These are phyloP conservation scores for Asterophora lycoperdoides DNA, from an alignment of 768 basidiomycete species.

Conservation along the genomic window DNA sequence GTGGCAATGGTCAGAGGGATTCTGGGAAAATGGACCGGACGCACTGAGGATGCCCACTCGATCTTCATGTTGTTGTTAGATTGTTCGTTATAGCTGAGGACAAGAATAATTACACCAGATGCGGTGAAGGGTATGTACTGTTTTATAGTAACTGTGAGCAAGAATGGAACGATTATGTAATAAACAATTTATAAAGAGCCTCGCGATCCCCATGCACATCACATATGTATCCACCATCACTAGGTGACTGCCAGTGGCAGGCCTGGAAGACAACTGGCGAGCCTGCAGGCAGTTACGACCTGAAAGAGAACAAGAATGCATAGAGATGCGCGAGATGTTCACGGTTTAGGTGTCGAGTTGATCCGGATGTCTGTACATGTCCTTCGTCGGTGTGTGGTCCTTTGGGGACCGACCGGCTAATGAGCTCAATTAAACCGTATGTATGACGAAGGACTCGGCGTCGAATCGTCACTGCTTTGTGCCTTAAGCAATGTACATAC, in stretches of 20 bases:
- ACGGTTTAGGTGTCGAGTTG: neutral
- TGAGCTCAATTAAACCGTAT: neutral
- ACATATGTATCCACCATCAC: constrained; percentile 5
- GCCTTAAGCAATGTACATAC: neutral
- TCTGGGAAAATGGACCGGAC: constrained; percentile 6
- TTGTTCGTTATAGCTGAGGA: constrained; percentile 2
- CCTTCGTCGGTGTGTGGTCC: neutral
- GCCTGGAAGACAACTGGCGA: neutral
- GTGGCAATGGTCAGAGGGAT: neutral
- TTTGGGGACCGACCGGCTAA: neutral
- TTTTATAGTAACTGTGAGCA: constrained; percentile 10
- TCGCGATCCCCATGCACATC: constrained; percentile 13
- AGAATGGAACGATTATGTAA: constrained; percentile 15
- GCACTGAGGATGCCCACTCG: constrained; percentile 46
- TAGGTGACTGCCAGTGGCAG: neutral
- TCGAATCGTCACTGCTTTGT: constrained; percentile 7
- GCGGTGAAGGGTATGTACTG: neutral
- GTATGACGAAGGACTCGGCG: neutral
- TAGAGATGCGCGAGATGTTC: neutral
- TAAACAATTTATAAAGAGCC: constrained; percentile 9
- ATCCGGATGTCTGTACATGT: neutral
- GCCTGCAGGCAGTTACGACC: neutral
- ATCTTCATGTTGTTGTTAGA: constrained; percentile 40
- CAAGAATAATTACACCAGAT: neutral
- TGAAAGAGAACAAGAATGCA: neutral